Conservation (phyloP, 2,329 filamentous ascomycete species). For the Microdochium bolleyi region DNA sequence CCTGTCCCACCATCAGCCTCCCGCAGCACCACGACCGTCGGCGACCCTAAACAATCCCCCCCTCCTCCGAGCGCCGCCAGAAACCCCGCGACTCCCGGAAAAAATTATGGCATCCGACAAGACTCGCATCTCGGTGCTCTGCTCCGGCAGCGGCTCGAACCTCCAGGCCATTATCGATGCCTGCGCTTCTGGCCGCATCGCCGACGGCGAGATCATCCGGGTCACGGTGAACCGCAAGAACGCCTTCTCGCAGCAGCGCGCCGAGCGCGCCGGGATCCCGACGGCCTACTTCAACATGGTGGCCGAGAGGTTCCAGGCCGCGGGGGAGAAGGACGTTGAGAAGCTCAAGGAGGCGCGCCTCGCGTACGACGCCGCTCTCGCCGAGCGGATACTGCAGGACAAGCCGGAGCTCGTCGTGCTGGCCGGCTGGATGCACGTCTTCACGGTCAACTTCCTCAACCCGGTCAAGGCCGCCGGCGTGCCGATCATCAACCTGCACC, state of each 20-base stretch:
- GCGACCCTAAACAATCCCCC: too few relatives aligned
- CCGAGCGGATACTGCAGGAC: slow-evolving; percentile 55
- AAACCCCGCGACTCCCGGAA: too few relatives aligned
- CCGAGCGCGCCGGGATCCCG: slow-evolving; percentile 52
- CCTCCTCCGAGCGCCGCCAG: too few relatives aligned
- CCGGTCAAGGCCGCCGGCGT: slow-evolving; percentile 56
- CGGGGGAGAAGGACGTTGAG: slow-evolving; percentile 50
- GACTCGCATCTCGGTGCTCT: slow-evolving; percentile 44
- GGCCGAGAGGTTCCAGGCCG: slow-evolving; percentile 54
- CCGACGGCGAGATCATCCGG: slow-evolving; percentile 31
- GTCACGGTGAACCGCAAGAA: slow-evolving; percentile 40
- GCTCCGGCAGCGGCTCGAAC: slow-evolving; percentile 63
- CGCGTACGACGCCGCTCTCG: slow-evolving; percentile 69
- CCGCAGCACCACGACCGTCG: too few relatives aligned
- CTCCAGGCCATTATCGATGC: slow-evolving; percentile 62
- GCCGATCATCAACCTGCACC: slow-evolving; percentile 76
- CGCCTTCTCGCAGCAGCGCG: slow-evolving; percentile 33
- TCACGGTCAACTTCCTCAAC: slow-evolving; percentile 60
- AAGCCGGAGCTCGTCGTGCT: slow-evolving; percentile 70
- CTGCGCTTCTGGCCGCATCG: slow-evolving; percentile 27
- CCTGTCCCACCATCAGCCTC: too few relatives aligned
- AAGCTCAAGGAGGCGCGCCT: slow-evolving; percentile 49
- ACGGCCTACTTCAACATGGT: slow-evolving; percentile 78
- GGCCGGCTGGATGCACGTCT: slow-evolving; percentile 82
- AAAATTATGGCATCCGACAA: not conserved